Base-by-base conservation (phyloP, 2,329 filamentous ascomycete species). In the Westerdykella sp. region DNA sequence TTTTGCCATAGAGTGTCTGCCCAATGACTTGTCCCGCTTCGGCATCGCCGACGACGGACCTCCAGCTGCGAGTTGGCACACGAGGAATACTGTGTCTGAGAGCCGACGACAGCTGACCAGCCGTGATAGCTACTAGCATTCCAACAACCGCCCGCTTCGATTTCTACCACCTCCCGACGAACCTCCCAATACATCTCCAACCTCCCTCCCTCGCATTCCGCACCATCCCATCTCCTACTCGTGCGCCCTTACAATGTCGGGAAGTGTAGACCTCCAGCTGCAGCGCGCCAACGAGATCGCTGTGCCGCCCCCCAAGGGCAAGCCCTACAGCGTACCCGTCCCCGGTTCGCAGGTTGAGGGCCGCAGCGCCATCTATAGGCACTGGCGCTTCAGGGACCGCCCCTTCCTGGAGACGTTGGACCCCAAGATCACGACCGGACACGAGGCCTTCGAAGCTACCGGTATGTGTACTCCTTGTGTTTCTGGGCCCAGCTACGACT, bases 361-460 rank as follows among this genome's bases (percentile, higher is more conserved):
- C 46, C 83, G 89, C 54, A 85, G 78, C 39, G 72, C 80, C 37
- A 70, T 94, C 50, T 97, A 97, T 70, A 81, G 93, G 48, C 84
- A 95, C 68, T 94, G 84, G 80, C 79, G 79, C 51, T 83, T 84
- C 60, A 76, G 77, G 45, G 83, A 95, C 68, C 79, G 79, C 46
- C 74, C 94, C 44, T 34, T 64, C 35, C 43, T 65, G 18, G 55
- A 56, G 22, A 55, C 40, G 18, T 38, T 66, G 41, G 84, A 93
- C 61, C 85, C 88, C 14, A 62, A 56, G 71, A 69, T 81, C 40
- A 76, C 74, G 48, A 94, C 88, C 12, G 76, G 82, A 21, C 85
- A 95, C 72, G 87, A 95, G 49, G 73, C 85, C 42, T 94, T 95
- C 62, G 87, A 95, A 65, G 69, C 74, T 21, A 71, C 82, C 14